phyloP scores from a whole-genome alignment of 208 protist genomes.

The Leishmania braziliensis region DNA sequence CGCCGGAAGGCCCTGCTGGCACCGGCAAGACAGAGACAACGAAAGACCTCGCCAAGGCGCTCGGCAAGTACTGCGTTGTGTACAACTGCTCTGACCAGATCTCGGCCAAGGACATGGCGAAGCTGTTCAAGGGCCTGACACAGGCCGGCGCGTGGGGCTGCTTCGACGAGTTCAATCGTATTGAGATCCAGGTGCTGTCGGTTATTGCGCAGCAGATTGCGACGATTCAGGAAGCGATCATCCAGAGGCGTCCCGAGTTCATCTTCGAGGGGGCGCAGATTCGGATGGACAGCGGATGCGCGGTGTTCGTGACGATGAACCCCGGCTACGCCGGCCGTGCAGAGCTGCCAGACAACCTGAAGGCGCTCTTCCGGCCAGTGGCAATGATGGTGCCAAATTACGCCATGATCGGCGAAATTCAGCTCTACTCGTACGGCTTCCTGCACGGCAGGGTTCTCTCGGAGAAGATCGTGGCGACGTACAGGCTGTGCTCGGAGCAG shows the following conservation, averaged over 20 bases:
- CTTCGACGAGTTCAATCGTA: conserved; percentile 99
- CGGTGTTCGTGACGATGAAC: conserved; percentile 99
- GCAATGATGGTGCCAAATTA: conserved; percentile 99
- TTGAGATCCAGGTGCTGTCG: conserved; percentile 97
- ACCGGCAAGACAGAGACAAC: conserved; percentile 99
- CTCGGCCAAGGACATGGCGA: conserved; percentile 95
- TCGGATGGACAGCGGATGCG: conserved; percentile 90
- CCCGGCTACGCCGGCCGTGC: conserved; percentile 97
- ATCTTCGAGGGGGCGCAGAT: conserved; percentile 95
- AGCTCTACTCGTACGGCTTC: conserved; percentile 98
- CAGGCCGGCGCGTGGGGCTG: conserved; percentile 96
- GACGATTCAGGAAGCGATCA: conserved; percentile 95
- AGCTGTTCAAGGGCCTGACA: conserved; percentile 96
- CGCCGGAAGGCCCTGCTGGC: conserved; percentile 96
- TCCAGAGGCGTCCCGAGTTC: conserved; percentile 87
- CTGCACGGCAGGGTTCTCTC: conserved; percentile 91
- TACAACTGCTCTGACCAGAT: conserved; percentile 99
- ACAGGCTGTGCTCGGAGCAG: conserved; percentile 96
- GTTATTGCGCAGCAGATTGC: conserved; percentile 98
- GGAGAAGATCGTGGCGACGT: conserved; percentile 96
- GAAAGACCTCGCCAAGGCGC: conserved; percentile 96
- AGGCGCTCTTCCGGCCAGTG: conserved; percentile 98
- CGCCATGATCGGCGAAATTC: conserved; percentile 98
- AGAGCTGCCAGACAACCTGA: conserved; percentile 98
- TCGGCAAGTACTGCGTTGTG: conserved; percentile 97